Percentiles rank a stretch among this genome's conserved stretches.
These are phyloP conservation scores for Geotrichum siamense DNA, from an alignment of 1,139 yeast genomes.

Conservation along the genomic window DNA sequence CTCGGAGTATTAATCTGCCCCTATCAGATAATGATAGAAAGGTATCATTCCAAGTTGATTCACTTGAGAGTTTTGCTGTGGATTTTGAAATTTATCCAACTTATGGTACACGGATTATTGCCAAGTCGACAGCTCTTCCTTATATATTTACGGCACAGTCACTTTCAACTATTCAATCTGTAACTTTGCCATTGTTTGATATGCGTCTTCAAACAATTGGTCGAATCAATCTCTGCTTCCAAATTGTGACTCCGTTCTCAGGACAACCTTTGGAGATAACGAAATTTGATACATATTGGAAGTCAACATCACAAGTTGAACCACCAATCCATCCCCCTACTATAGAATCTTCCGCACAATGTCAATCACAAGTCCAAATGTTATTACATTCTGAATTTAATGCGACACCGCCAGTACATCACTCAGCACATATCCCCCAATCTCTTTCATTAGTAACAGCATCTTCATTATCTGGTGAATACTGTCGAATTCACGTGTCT, in stretches of 20 bases:
- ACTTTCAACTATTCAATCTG: slow-evolving; percentile 35
- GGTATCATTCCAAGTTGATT: slow-evolving; percentile 80
- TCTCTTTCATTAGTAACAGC: slow-evolving; percentile 80
- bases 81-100: slow-evolving; percentile 92
- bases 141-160: slow-evolving; percentile 39
- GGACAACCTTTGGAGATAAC: slow-evolving; percentile 84
- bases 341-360: slow-evolving; percentile 8
- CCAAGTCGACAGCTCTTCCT: slow-evolving; percentile 73
- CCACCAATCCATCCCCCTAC: slow-evolving; percentile 20
- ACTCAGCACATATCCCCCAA: slow-evolving; percentile 25
- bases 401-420: slow-evolving; percentile 8
- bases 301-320: slow-evolving; percentile 55
- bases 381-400: slow-evolving; percentile 15
- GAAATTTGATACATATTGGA: slow-evolving; percentile 95
- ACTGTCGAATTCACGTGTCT: slow-evolving; percentile 62
- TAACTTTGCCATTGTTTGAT: slow-evolving; percentile 72
- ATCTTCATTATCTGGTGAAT: slow-evolving; percentile 79
- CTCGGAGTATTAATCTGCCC: slow-evolving; percentile 77
- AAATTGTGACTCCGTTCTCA: slow-evolving; percentile 81
- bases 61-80: slow-evolving; percentile 66
- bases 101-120: slow-evolving; percentile 86
- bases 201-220: slow-evolving; percentile 78
- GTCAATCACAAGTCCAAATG: slow-evolving; percentile 19
- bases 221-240: slow-evolving; percentile 66
- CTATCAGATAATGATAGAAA: slow-evolving; percentile 63